Conservation (phyloP, 129 eudicot species). For the Tagetes erecta region DNA sequence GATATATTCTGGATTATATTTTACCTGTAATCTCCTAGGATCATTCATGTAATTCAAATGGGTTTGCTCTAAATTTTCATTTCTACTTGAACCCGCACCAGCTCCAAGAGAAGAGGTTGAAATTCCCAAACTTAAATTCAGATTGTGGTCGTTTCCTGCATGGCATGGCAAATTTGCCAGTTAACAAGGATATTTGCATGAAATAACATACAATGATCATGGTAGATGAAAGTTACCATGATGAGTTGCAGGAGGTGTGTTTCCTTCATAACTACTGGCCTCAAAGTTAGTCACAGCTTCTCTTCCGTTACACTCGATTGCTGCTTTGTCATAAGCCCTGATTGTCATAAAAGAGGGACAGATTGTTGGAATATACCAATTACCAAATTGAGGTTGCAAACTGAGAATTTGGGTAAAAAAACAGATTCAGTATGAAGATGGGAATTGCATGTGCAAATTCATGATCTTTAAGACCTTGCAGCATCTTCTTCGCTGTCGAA, state of each 20-base stretch:
- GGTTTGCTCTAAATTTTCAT: constrained; percentile 31
- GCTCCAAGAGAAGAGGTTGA: constrained; percentile 40
- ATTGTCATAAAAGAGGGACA: constrained; percentile 32
- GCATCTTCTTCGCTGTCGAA: constrained; percentile 83
- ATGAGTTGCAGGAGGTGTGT: constrained; percentile 22
- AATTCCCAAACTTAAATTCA: constrained; percentile 68
- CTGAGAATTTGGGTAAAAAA: constrained; percentile 28
- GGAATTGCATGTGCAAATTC: constrained; percentile 29
- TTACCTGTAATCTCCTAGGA: constrained; percentile 45
- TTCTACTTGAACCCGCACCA: constrained; percentile 43
- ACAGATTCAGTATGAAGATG: constrained; percentile 24
- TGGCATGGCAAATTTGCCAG: not conserved
- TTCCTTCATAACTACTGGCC: constrained; percentile 50
- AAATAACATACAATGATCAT: not conserved
- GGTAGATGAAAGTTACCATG: constrained; percentile 31
- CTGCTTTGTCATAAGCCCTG: constrained; percentile 85
- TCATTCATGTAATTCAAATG: constrained; percentile 36
- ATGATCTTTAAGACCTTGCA: constrained; percentile 69
- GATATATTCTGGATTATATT: not conserved
- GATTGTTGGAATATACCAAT: constrained; percentile 41
- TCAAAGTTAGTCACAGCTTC: constrained; percentile 78
- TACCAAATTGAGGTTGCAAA: constrained; percentile 34
- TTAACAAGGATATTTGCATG: not conserved
- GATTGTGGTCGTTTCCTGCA: constrained; percentile 51
- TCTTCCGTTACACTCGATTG: constrained; percentile 67